Base-by-base conservation (phyloP, 352 stramenopile species). In the Pythium folliculosum region DNA sequence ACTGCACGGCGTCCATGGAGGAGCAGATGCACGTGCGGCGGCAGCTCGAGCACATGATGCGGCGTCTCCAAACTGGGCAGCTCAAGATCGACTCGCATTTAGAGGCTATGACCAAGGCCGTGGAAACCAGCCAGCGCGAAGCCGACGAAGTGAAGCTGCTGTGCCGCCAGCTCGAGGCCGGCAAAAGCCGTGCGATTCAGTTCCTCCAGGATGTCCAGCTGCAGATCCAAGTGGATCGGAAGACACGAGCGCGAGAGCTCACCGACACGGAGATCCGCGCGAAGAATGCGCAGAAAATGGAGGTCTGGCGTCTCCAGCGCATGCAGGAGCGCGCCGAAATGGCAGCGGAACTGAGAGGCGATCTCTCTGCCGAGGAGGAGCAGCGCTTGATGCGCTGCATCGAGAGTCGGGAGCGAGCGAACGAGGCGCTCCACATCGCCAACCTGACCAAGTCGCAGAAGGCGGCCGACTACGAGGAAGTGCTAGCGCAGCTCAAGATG, bases 21-120 rank as follows among this genome's bases (percentile, higher is more conserved):
- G 82, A 93, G 62, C 82, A 95, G 71, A 89, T 92, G 80, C 81
- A 92, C 69, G 54, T 79, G 17, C 73, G 84, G 6, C 60, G 85
- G 47, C 84, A 93, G 55, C 74, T 92, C 3, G 84, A 93, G 68
- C 86, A 93, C 77, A 93, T 95, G 86, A 79, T 91, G 49, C 79
- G 85, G 13, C 81, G 86, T 0, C 72, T 95, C 7, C 83, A 93
- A 67, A 91, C 81, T 3, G 87, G 80, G 0, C 85, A 93, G 37
- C 67, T 93, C 27, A 82, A 83, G 25, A 81, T 92, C 16, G 78
- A 92, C 37, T 65, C 81, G 19, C 86, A 95, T 30, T 68, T 95
- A 17, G 70, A 80, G 9, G 79, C 78, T 12, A 93, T 95, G 83
- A 64, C 80, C 9, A 71, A 81, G 53, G 77, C 84, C 5, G 83